A percentile compares a stretch with the other conserved stretches of the same genome.
Evolutionary conservation across 164 flowering plant species (phyloP).

Genomic region (Cinnamomum micranthum): DNA sequence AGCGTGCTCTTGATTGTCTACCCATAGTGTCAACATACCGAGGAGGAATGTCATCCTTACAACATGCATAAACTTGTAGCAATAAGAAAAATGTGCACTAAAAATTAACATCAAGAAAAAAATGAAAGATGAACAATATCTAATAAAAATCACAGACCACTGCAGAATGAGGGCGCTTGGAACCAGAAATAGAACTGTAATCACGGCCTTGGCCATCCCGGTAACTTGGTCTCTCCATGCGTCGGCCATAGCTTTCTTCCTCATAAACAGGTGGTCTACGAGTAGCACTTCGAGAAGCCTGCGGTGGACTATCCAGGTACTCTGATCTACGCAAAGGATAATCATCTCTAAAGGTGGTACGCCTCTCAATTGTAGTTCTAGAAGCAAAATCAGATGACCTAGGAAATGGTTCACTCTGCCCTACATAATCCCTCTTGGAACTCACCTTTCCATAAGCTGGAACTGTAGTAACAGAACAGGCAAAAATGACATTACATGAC

Average conservation of each 20-base stretch:
- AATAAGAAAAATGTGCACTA: not conserved
- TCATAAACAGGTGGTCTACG: constrained; percentile 47
- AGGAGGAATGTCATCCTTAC: constrained; percentile 27
- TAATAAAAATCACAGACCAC: constrained; percentile 45
- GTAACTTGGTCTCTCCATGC: constrained; percentile 77
- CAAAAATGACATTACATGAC: not conserved
- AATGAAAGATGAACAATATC: not conserved
- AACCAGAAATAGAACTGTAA: constrained; percentile 73
- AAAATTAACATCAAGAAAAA: not conserved
- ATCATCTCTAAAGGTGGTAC: constrained; percentile 58
- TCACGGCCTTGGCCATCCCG: constrained; percentile 75
- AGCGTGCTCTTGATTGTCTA: constrained; percentile 79
- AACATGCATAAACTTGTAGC: constrained; percentile 4
- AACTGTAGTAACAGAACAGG: constrained; percentile 29
- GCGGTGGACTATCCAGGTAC: constrained; percentile 51
- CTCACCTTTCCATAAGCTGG: constrained; percentile 69
- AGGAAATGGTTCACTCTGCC: constrained; percentile 60
- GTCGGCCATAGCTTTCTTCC: constrained; percentile 73
- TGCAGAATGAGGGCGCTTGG: constrained; percentile 74
- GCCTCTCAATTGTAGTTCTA: constrained; percentile 57
- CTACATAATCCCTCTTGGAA: constrained; percentile 67
- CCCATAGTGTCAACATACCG: constrained; percentile 63
- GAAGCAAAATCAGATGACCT: constrained; percentile 64
- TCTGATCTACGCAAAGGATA: constrained; percentile 64
- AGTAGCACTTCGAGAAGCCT: constrained; percentile 46